Evolutionary conservation across 257 asterid genomes (phyloP).

Genomic region (Solanum neorickii): DNA sequence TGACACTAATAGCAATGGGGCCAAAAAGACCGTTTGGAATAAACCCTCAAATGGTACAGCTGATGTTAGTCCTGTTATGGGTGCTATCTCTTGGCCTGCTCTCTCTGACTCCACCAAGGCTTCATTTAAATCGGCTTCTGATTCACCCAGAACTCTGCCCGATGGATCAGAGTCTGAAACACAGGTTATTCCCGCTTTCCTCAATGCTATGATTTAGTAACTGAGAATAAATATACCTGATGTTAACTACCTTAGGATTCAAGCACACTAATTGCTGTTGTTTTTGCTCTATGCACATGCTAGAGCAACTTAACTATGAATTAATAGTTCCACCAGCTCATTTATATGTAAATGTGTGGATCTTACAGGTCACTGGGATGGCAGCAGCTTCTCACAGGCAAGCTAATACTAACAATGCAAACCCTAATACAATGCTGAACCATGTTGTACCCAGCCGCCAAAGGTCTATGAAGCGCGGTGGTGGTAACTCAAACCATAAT

Average conservation of each 20-base stretch:
- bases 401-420: constrained; percentile 10
- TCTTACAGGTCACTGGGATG: background rate
- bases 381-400: constrained; percentile 32
- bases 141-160: constrained; percentile 22
- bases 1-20: constrained; percentile 5
- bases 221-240: background rate
- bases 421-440: constrained; percentile 25
- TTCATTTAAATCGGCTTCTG: constrained; percentile 38
- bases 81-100: constrained; percentile 75
- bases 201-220: background rate
- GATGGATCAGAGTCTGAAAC: constrained; percentile 22
- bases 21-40: constrained; percentile 55
- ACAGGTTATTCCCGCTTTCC: constrained; percentile 27
- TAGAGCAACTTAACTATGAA: background rate
- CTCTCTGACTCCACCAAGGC: constrained; percentile 64
- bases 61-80: constrained; percentile 55
- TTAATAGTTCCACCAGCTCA: background rate
- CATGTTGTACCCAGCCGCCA: constrained; percentile 33
- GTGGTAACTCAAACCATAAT: constrained; percentile 23
- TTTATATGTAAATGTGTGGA: background rate
- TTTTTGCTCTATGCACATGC: background rate
- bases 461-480: constrained; percentile 42
- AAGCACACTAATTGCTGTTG: background rate
- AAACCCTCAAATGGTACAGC: constrained; percentile 32
- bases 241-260: background rate